Conservation (phyloP, 2,329 filamentous ascomycete species). For the Scytalidium sp. region DNA sequence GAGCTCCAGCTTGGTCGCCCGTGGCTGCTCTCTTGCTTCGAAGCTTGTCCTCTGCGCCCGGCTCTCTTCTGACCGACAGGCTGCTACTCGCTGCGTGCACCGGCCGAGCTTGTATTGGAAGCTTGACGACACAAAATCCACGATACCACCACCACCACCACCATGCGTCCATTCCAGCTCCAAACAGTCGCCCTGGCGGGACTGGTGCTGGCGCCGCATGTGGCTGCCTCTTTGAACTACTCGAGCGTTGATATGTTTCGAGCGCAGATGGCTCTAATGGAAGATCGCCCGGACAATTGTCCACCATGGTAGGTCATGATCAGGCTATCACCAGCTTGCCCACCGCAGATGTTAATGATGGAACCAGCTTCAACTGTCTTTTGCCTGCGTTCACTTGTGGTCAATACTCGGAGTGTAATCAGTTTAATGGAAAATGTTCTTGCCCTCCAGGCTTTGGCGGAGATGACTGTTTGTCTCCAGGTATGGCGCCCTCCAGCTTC, state of each 20-base stretch:
- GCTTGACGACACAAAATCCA: not conserved
- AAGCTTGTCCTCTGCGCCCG: too few species aligned
- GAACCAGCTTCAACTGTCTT: constrained; percentile 88
- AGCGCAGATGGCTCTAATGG: constrained; percentile 67
- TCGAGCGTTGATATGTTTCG: constrained; percentile 59
- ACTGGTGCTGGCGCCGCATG: constrained; percentile 38
- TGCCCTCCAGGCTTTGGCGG: constrained; percentile 93
- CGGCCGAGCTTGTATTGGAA: too few species aligned
- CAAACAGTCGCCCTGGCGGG: constrained; percentile 19
- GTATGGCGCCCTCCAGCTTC: constrained; percentile 37
- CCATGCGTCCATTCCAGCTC: constrained; percentile 5
- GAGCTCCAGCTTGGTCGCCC: too few species aligned
- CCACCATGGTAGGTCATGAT: constrained; percentile 64
- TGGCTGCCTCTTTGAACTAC: constrained; percentile 49
- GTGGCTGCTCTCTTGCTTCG: too few species aligned
- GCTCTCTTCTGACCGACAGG: too few species aligned
- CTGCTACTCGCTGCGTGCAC: too few species aligned
- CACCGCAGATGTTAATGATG: constrained; percentile 12
- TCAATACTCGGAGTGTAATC: constrained; percentile 86
- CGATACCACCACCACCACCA: not conserved
- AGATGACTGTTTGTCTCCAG: constrained; percentile 84
- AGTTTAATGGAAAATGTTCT: constrained; percentile 86
- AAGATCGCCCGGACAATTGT: constrained; percentile 71
- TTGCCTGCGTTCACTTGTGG: constrained; percentile 87
- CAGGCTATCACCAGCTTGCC: constrained; percentile 13